A percentile compares a stretch with the other conserved stretches of the same genome.
Evolutionary conservation across 106 monocot species (phyloP).

Genomic region (Dioscorea dumetorum): DNA sequence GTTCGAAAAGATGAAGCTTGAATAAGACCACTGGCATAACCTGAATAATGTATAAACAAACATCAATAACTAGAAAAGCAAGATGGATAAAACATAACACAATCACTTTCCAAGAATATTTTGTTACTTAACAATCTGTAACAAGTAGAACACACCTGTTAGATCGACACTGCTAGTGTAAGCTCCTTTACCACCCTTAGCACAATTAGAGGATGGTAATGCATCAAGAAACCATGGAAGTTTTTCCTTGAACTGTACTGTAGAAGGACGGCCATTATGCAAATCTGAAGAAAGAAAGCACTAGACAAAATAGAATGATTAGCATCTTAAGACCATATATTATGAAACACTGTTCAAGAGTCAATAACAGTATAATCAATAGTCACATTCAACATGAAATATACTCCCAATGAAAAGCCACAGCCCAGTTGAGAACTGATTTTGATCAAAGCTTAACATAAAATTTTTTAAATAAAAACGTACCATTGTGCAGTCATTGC

Average conservation of each 20-base stretch:
- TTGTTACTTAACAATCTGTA: too few relatives aligned
- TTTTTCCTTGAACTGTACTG: conserved; percentile 76
- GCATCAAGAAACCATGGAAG: conserved; percentile 99
- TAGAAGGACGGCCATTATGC: conserved; percentile 79
- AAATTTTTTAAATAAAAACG: not conserved
- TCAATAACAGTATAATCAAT: too few relatives aligned
- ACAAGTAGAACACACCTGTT: conserved; percentile 32
- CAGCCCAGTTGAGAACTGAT: too few relatives aligned
- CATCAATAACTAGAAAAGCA: not conserved
- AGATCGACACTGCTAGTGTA: conserved; percentile 90
- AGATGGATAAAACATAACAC: too few relatives aligned
- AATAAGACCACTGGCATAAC: conserved; percentile 72
- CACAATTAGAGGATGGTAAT: conserved; percentile 86
- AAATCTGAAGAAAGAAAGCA: conserved; percentile 82
- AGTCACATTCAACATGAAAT: too few relatives aligned
- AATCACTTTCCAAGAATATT: too few relatives aligned
- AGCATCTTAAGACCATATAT: too few relatives aligned
- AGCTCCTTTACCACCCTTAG: conserved; percentile 94
- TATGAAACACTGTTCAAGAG: too few relatives aligned
- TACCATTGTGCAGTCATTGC: conserved; percentile 95
- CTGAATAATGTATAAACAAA: conserved; percentile 33
- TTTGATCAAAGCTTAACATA: too few relatives aligned
- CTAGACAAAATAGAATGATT: conserved; percentile 20
- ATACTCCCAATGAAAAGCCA: too few relatives aligned
- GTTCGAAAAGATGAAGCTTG: conserved; percentile 89